Evolutionary conservation across 768 basidiomycete genomes (phyloP).

Genomic region (Nidularia pulvinata): DNA sequence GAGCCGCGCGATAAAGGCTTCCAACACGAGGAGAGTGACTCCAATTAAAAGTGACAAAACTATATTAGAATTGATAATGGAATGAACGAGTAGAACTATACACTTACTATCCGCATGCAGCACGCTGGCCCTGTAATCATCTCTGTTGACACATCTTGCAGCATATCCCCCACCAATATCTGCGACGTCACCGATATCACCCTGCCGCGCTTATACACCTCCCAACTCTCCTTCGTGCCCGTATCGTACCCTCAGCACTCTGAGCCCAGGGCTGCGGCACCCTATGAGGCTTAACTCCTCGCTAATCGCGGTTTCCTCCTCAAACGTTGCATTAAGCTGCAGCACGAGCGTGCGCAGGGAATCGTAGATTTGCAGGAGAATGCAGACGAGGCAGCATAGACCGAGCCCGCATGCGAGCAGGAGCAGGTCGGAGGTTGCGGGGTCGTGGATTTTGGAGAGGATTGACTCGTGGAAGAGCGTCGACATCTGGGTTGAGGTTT

Average conservation of each 20-base stretch:
- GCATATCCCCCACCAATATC: conserved; percentile 94
- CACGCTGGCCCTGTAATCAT: conserved; percentile 85
- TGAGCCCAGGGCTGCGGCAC: conserved; percentile 82
- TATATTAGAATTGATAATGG: conserved; percentile 1
- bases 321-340: conserved; percentile 79
- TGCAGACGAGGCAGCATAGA: conserved; percentile 79
- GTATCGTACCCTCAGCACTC: conserved; percentile 88
- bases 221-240: conserved; percentile 78
- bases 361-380: conserved; percentile 92
- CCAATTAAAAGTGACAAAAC: conserved; percentile 32
- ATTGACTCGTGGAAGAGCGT: conserved; percentile 66
- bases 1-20: conserved; percentile 92
- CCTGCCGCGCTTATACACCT: conserved; percentile 86
- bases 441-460: conserved; percentile 71
- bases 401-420: conserved; percentile 92
- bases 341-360: conserved; percentile 81
- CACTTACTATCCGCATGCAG: conserved; percentile 91
- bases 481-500: conserved; percentile 42
- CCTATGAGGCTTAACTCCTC: conserved; percentile 95
- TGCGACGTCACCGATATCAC: conserved; percentile 91
- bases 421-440: conserved; percentile 69
- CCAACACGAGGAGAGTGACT: conserved; percentile 80
- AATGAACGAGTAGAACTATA: too few species aligned
- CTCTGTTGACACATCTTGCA: conserved; percentile 84
- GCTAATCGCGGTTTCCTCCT: conserved; percentile 90